These are phyloP conservation scores for Tylopilus plumbeoviolaceoides DNA, from an alignment of 768 basidiomycete species.

Conservation along the genomic window DNA sequence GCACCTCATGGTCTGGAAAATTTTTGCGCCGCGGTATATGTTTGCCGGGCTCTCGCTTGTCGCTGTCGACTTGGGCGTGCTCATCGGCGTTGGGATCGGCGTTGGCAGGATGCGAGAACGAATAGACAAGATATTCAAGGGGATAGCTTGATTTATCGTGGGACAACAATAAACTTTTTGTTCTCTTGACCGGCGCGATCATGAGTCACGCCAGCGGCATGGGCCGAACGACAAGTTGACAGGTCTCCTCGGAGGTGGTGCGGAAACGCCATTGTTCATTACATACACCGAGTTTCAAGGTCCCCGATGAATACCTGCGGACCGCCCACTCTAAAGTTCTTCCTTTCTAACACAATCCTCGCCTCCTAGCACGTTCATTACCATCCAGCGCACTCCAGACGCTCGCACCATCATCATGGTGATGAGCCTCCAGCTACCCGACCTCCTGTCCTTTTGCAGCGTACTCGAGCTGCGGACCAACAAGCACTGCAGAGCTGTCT, in stretches of 20 bases:
- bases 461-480: conserved; percentile 27
- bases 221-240: not conserved
- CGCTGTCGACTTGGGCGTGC: conserved; percentile 59
- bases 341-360: conserved; percentile 5
- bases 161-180: too few species aligned
- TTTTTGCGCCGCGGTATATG: conserved; percentile 96
- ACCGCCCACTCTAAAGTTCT: not conserved
- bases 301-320: not conserved
- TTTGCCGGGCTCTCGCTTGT: conserved; percentile 60
- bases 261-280: conserved; percentile 8
- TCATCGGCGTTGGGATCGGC: conserved; percentile 23
- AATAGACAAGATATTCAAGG: conserved; percentile 22
- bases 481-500: conserved; percentile 26
- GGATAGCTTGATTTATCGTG: conserved; percentile 3
- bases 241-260: conserved; percentile 19
- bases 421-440: conserved; percentile 30
- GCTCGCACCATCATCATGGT: conserved; percentile 9
- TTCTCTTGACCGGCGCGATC: too few species aligned
- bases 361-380: not conserved
- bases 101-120: conserved; percentile 17
- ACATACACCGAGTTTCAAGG: conserved; percentile 13
- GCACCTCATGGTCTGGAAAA: conserved; percentile 98
- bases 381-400: not conserved
- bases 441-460: conserved; percentile 23
- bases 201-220: not conserved